Percentiles rank a stretch among this genome's conserved stretches.
Evolutionary conservation across 2,329 filamentous ascomycete genomes (phyloP).

Genomic region (Ustilaginoidea virens): DNA sequence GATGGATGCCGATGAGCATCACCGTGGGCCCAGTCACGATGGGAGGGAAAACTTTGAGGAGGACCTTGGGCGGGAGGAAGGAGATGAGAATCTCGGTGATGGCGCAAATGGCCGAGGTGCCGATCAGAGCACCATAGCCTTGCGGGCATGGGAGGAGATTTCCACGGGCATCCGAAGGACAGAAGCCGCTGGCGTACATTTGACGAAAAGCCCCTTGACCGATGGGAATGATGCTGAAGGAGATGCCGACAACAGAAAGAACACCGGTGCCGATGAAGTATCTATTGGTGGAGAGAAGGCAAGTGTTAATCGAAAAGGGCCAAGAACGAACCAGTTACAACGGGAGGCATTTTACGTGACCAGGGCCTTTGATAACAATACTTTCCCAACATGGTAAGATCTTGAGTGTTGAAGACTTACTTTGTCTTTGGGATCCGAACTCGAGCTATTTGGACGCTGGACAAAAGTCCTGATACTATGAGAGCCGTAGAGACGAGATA

Average conservation of each 20-base stretch:
- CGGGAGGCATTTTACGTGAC: too few relatives aligned
- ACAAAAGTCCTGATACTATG: conserved; percentile 65
- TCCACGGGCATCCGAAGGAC: conserved; percentile 42
- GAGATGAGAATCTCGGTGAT: conserved; percentile 59
- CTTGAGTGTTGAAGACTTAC: conserved; percentile 16
- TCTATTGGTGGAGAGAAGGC: too few relatives aligned
- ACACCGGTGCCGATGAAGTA: conserved; percentile 69
- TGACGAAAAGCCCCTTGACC: conserved; percentile 54
- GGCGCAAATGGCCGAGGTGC: conserved; percentile 49
- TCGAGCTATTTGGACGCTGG: conserved; percentile 60
- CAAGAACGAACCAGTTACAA: too few relatives aligned
- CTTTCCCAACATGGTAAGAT: too few relatives aligned
- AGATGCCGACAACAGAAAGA: conserved; percentile 58
- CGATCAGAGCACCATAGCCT: conserved; percentile 58
- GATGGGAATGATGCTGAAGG: conserved; percentile 18
- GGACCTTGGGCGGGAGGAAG: conserved; percentile 52
- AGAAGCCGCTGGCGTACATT: conserved; percentile 64
- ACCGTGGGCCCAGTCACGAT: conserved; percentile 61
- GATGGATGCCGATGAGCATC: conserved; percentile 55
- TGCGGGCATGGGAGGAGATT: conserved; percentile 58
- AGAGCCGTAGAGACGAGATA: conserved; percentile 68
- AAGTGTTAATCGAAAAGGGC: too few relatives aligned
- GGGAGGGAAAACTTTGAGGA: conserved; percentile 64
- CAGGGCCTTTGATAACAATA: too few relatives aligned
- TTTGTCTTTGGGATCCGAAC: conserved; percentile 56